Evolutionary conservation across 1,284 basidiomycete genomes (phyloP).

Genomic region (Pseudozyma tsukubaensis): DNA sequence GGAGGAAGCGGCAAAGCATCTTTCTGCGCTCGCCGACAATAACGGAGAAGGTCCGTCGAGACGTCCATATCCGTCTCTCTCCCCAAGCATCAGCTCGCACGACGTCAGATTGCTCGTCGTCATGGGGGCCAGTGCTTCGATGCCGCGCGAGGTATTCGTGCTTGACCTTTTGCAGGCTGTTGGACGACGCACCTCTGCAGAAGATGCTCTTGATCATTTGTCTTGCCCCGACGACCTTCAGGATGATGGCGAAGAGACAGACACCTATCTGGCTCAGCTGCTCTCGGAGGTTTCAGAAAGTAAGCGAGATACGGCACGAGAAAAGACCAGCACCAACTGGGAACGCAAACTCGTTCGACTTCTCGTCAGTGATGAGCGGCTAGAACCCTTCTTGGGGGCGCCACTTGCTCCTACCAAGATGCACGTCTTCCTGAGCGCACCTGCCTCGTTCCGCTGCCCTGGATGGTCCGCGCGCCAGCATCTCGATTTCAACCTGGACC

Average conservation of each 20-base stretch:
- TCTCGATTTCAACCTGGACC: constrained; percentile 36
- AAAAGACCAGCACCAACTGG: constrained; percentile 47
- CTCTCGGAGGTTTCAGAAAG: constrained; percentile 9
- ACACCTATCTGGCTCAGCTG: constrained; percentile 2
- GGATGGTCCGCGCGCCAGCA: constrained; percentile 53
- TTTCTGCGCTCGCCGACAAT: constrained; percentile 12
- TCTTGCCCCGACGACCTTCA: background rate
- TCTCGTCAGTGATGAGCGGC: constrained; percentile 32
- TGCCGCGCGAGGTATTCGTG: constrained; percentile 35
- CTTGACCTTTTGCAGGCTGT: constrained; percentile 32
- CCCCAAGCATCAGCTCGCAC: background rate
- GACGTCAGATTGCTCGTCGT: constrained; percentile 34
- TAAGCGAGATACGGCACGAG: constrained; percentile 24
- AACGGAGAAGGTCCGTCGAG: constrained; percentile 29
- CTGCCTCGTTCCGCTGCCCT: constrained; percentile 32
- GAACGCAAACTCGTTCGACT: constrained; percentile 56
- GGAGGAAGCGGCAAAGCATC: constrained; percentile 17
- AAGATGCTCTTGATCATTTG: background rate
- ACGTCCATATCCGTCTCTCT: background rate
- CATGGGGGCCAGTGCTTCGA: constrained; percentile 35
- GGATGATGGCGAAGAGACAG: background rate
- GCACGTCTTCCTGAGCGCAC: constrained; percentile 48
- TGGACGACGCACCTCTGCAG: constrained; percentile 6
- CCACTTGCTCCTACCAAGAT: constrained; percentile 32
- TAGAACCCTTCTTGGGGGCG: constrained; percentile 20